These are phyloP conservation scores for Camillea tinctor DNA, from an alignment of 2,329 filamentous ascomycete genomes.

Conservation along the genomic window DNA sequence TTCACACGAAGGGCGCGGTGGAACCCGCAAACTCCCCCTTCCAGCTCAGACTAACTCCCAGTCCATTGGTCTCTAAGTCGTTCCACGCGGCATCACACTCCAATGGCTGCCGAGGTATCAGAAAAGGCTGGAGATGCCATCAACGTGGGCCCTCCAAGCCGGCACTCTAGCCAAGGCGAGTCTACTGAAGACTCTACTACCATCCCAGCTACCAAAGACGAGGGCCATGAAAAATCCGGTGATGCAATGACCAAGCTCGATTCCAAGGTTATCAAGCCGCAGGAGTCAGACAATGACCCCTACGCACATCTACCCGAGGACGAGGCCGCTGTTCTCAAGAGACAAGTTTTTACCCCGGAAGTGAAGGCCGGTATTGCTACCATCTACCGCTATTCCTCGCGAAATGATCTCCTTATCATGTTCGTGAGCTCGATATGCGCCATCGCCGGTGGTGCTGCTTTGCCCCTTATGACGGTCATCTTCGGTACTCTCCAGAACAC, in stretches of 20 bases:
- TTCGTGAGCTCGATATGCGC: conserved; percentile 59
- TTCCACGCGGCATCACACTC: conserved; percentile 4
- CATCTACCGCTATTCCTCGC: conserved; percentile 69
- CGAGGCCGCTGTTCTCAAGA: conserved; percentile 66
- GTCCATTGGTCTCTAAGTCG: neutral
- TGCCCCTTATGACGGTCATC: conserved; percentile 78
- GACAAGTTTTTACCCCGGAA: conserved; percentile 64
- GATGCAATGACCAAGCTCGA: conserved; percentile 41
- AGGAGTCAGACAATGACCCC: conserved; percentile 50
- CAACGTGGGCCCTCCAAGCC: conserved; percentile 25
- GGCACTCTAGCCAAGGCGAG: conserved; percentile 36
- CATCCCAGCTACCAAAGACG: conserved; percentile 12
- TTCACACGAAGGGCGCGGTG: no score
- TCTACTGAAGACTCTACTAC: conserved; percentile 30
- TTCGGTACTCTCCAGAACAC: conserved; percentile 74
- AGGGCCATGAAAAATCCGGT: conserved; percentile 11
- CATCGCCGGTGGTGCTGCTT: conserved; percentile 69
- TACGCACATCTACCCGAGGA: conserved; percentile 62
- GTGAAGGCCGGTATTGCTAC: conserved; percentile 63
- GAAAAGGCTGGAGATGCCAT: conserved; percentile 30
- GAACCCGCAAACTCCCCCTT: no score
- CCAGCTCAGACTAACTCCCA: neutral
- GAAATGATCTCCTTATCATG: conserved; percentile 63
- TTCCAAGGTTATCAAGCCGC: conserved; percentile 38
- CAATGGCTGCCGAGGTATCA: conserved; percentile 25